A percentile compares a stretch with the other conserved stretches of the same genome.
These are phyloP conservation scores for Acephala macrosclerotiorum DNA, from an alignment of 2,329 filamentous ascomycete genomes.

Conservation along the genomic window DNA sequence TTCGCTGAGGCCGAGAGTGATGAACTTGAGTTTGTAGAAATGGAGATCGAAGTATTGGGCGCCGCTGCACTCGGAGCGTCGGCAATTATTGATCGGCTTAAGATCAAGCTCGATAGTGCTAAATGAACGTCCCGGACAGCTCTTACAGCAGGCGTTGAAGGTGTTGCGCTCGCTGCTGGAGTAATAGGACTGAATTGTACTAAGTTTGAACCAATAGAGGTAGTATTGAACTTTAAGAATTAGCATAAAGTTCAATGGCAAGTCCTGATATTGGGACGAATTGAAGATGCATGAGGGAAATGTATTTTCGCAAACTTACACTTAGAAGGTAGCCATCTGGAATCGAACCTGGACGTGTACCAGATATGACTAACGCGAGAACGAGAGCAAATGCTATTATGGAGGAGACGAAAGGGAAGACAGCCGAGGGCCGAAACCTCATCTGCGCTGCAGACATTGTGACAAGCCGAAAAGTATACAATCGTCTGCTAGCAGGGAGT, in stretches of 20 bases:
- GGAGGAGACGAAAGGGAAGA: constrained; percentile 20
- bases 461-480: not conserved
- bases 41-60: not conserved
- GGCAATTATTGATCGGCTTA: constrained; percentile 8
- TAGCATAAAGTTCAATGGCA: not conserved
- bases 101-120: not conserved
- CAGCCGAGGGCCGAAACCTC: constrained; percentile 20
- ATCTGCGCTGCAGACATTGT: constrained; percentile 19
- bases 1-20: constrained; percentile 12
- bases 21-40: not conserved
- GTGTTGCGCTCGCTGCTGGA: not conserved
- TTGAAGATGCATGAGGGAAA: not conserved
- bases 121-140: constrained; percentile 8
- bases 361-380: constrained; percentile 21
- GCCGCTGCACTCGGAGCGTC: not conserved
- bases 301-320: constrained; percentile 8
- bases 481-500: not conserved
- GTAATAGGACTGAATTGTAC: constrained; percentile 14
- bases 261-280: not conserved
- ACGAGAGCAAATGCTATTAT: constrained; percentile 18
- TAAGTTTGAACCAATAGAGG: constrained; percentile 14
- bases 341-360: constrained; percentile 19
- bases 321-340: constrained; percentile 20
- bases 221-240: constrained; percentile 22
- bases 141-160: constrained; percentile 7